Evolutionary conservation across 768 basidiomycete genomes (phyloP), one percentile per base, ranked within the genome.

Genomic region (Serendipita sp.): DNA sequence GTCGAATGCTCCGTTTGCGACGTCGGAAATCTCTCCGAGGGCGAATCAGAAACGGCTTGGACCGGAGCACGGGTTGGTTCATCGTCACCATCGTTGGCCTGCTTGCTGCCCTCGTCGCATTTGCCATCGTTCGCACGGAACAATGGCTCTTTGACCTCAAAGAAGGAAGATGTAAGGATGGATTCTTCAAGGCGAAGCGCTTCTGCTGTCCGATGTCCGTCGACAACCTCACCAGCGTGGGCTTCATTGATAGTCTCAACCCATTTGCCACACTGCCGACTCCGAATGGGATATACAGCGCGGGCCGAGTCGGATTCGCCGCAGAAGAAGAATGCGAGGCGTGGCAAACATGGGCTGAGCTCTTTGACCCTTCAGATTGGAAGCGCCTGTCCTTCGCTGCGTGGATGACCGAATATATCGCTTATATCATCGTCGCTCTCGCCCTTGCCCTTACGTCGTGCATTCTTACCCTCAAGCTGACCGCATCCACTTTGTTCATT

Each of bases 61-160:
- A 95, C 74, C 83, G 88, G 67, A 82, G 82, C 66, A 73, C 91
- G 60, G 93, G 93, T 3, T 90, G 94, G 89, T 73, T 95, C 51
- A 83, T 92, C 42, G 90, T 95, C 30, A 89, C 90, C 1, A 77
- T 92, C 60, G 85, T 95, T 53, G 94, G 94, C 0, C 82, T 93
- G 70, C 69, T 91, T 26, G 88, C 90, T 11, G 93, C 95, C 7
- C 64, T 93, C 50, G 75, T 88, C 42, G 95, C 95, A 3, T 97
- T 90, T 71, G 72, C 89, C 62, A 85, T 99, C 66, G 82, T 93
- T 42, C 82, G 88, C 20, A 78, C 81, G 64, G 96, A 99, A 69
- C 86, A 88, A 70, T 85, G 83, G 79, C 76, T 98, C 7, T 99
- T 97, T 68, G 91, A 95, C 72, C 70, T 86, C 62, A 98, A 98